Evolutionary conservation across 306 rosid genomes (phyloP).

Genomic region (Vigna reflexopilosa): DNA sequence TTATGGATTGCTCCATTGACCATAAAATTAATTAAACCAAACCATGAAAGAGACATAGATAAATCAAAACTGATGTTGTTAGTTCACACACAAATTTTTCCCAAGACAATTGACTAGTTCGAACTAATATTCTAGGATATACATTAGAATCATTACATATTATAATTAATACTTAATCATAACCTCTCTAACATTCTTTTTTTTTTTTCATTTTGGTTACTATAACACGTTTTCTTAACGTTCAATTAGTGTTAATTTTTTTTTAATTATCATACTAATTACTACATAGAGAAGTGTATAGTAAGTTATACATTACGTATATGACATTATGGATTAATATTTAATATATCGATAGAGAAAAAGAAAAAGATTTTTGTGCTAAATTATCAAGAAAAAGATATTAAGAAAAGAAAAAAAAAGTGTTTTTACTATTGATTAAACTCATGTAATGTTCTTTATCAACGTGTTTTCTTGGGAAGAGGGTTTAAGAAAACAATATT

Average conservation of each 20-base stretch:
- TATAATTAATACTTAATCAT: background rate
- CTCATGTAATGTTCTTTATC: background rate
- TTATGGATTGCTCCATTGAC: conserved; percentile 12
- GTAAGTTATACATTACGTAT: background rate
- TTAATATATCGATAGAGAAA: background rate
- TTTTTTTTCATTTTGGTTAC: background rate
- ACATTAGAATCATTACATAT: background rate
- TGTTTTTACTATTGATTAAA: background rate
- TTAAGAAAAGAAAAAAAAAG: background rate
- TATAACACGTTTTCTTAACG: background rate
- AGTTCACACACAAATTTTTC: background rate
- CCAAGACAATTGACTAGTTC: conserved; percentile 20
- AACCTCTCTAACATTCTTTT: background rate
- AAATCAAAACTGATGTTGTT: background rate
- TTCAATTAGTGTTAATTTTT: background rate
- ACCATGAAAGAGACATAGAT: background rate
- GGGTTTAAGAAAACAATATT: background rate
- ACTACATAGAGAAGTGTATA: background rate
- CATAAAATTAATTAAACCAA: background rate
- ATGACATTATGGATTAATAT: background rate
- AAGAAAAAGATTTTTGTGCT: background rate
- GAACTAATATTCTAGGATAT: background rate
- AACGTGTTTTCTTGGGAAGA: conserved; percentile 2
- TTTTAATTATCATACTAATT: background rate
- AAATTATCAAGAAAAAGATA: too few relatives aligned